A percentile compares a stretch with the other conserved stretches of the same genome.
phyloP scores from a whole-genome alignment of 2,329 filamentous ascomycete genomes.

The Grosmannia huntii region DNA sequence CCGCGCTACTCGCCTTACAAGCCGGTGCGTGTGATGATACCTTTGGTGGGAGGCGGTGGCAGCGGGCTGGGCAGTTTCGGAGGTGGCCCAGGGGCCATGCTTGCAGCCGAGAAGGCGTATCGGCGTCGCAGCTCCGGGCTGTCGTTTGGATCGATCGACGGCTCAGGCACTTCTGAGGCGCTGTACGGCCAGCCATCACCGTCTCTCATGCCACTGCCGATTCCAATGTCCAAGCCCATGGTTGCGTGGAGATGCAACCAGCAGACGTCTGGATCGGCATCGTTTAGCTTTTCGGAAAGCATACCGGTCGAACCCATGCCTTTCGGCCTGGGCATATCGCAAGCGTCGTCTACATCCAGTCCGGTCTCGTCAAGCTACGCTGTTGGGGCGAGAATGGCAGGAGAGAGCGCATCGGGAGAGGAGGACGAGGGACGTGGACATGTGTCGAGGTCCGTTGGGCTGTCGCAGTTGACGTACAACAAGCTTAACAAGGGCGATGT shows the following conservation, averaged over 20 bases:
- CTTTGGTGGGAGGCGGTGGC: conserved; percentile 11
- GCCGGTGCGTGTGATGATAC: conserved; percentile 41
- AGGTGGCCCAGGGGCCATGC: conserved; percentile 31
- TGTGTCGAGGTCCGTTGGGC: background rate
- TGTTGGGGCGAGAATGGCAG: background rate
- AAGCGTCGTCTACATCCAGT: conserved; percentile 10
- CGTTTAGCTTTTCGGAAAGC: conserved; percentile 9
- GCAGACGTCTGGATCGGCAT: conserved; percentile 2
- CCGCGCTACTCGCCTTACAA: conserved; percentile 81
- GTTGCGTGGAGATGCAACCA: background rate
- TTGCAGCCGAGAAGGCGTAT: conserved; percentile 47
- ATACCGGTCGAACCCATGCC: conserved; percentile 37
- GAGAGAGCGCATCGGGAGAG: background rate
- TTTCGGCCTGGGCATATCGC: conserved; percentile 26
- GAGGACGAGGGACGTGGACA: background rate
- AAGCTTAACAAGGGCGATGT: conserved; percentile 56
- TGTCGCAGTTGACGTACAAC: conserved; percentile 34
- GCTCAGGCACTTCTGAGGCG: background rate
- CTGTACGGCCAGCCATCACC: conserved; percentile 15
- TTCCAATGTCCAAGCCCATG: background rate
- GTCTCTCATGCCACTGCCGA: conserved; percentile 14
- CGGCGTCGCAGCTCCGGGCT: conserved; percentile 45
- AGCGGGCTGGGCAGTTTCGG: conserved; percentile 9
- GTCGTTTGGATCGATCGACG: conserved; percentile 14
- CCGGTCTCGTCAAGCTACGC: background rate